Base-by-base conservation (phyloP, 2,329 filamentous ascomycete species). In the Ophiostoma himal-ulmi region DNA sequence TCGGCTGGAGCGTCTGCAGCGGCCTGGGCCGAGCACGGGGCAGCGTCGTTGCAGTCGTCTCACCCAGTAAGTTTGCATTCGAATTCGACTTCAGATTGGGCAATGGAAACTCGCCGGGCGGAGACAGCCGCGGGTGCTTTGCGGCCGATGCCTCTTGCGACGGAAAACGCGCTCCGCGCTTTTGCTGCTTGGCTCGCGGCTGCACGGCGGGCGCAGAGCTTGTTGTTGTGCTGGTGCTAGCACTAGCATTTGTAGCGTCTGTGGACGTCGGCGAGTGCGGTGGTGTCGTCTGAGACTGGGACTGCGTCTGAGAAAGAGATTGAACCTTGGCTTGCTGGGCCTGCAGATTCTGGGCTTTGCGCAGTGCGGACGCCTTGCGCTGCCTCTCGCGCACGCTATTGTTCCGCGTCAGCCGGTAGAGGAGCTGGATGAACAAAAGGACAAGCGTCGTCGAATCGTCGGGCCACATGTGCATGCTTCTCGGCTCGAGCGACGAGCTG, bases 371-470 rank as follows among this genome's bases (percentile, higher is more conserved):
- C 13, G 44, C 52, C 52, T 68, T 64, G 62, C 67, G 67, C 57
- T 70, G 54, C 13, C 71, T 37, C 4, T 70, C 41, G 44, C 71
- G 71, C 1, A 69, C 20, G 17, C 41, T 64, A 26, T 65, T 64
- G 60, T 67, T 73, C 4, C 73, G 71, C 14, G 44, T 62, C 41
- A 74, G 37, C 5, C 44, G 67, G 72, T 73, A 74, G 4, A 74
- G 65, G 14, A 74, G 70, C 68, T 73, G 70, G 20, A 72, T 68
- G 39, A 74, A 73, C 6, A 70, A 17, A 7, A 74, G 69, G 1
- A 64, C 67, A 44, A 74, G 69, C 52, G 26, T 60, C 0, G 73
- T 74, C 37, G 73, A 74, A 14, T 74, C 71, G 26, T 72, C 69
- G 0, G 73, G 73, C 73, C 73, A 74, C 22, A 71, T 26, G 26